phyloP scores from a whole-genome alignment of 805 yeast genomes.

The Saccharomycopsis amapae region DNA sequence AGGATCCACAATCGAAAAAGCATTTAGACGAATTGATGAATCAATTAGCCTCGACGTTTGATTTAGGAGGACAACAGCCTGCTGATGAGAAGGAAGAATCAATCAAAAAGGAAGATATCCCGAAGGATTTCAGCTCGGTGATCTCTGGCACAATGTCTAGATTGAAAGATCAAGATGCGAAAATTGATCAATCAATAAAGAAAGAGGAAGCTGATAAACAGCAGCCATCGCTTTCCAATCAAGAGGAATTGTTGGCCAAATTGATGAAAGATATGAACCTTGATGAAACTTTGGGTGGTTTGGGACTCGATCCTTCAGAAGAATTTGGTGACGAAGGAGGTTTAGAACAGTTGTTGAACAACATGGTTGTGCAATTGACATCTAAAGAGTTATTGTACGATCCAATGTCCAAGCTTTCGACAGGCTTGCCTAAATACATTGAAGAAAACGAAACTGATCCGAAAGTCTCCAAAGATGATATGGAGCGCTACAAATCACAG shows the following conservation, averaged over 20 bases:
- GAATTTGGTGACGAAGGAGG: no score
- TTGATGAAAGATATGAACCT: slow-evolving; percentile 33
- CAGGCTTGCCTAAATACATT: slow-evolving; percentile 69
- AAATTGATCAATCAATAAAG: slow-evolving; percentile 53
- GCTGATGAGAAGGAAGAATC: neutral
- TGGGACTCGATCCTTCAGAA: slow-evolving; percentile 33
- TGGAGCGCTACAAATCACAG: slow-evolving; percentile 52
- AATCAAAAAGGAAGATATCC: slow-evolving; percentile 25
- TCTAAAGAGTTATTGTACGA: slow-evolving; percentile 82
- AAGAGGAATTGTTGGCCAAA: slow-evolving; percentile 61
- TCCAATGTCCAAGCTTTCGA: slow-evolving; percentile 75
- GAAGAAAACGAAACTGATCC: slow-evolving; percentile 39
- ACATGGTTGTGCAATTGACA: slow-evolving; percentile 74
- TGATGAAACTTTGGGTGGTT: slow-evolving; percentile 36
- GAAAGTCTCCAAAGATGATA: slow-evolving; percentile 38
- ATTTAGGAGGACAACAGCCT: slow-evolving; percentile 23
- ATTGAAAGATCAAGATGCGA: slow-evolving; percentile 66
- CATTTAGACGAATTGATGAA: slow-evolving; percentile 14
- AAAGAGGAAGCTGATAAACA: slow-evolving; percentile 34
- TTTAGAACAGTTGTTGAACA: slow-evolving; percentile 42
- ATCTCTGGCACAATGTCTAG: slow-evolving; percentile 76
- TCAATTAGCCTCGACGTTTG: slow-evolving; percentile 25
- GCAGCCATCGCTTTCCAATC: slow-evolving; percentile 38
- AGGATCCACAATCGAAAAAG: slow-evolving; percentile 14
- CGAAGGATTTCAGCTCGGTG: slow-evolving; percentile 54